Percentiles rank a stretch among this genome's conserved stretches.
Conservation (phyloP, 192 early-diverging fungal species). For the Entomortierella chlamydospora region DNA sequence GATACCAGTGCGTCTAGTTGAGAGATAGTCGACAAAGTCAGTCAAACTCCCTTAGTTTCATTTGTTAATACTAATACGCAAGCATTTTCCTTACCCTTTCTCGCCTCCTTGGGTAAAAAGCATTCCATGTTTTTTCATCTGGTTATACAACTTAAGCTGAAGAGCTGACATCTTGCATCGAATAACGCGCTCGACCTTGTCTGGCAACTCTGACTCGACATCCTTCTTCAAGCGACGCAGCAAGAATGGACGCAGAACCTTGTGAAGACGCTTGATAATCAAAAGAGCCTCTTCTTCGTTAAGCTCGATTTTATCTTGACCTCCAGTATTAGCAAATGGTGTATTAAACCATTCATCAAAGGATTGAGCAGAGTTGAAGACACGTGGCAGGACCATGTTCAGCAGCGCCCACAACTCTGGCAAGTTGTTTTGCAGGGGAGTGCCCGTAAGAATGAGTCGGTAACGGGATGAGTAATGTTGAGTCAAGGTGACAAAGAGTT, state of each 20-base stretch:
- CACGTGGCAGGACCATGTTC: constrained; percentile 95
- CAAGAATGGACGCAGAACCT: constrained; percentile 96
- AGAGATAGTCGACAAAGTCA: background rate
- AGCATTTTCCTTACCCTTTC: constrained; percentile 61
- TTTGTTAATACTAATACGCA: no score
- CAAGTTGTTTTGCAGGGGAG: constrained; percentile 98
- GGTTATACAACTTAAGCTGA: constrained; percentile 85
- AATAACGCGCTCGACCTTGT: constrained; percentile 96
- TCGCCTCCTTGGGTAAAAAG: constrained; percentile 74
- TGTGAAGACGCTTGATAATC: constrained; percentile 96
- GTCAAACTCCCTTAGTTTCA: background rate
- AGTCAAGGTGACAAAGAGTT: constrained; percentile 85
- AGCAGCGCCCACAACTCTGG: constrained; percentile 97
- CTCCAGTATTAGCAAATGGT: constrained; percentile 84
- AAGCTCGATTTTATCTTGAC: constrained; percentile 90
- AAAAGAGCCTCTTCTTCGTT: constrained; percentile 99
- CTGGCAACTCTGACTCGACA: constrained; percentile 97
- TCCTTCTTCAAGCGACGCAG: constrained; percentile 97
- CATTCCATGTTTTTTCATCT: constrained; percentile 84
- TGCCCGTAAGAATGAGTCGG: constrained; percentile 96
- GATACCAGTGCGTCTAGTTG: constrained; percentile 62
- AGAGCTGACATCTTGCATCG: constrained; percentile 92
- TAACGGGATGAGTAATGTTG: constrained; percentile 92
- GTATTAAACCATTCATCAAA: constrained; percentile 99
- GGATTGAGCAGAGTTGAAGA: constrained; percentile 95